A percentile compares a stretch with the other conserved stretches of the same genome.
Evolutionary conservation across 1,284 basidiomycete species (phyloP).

Genomic region (Wallemia mellicola): DNA sequence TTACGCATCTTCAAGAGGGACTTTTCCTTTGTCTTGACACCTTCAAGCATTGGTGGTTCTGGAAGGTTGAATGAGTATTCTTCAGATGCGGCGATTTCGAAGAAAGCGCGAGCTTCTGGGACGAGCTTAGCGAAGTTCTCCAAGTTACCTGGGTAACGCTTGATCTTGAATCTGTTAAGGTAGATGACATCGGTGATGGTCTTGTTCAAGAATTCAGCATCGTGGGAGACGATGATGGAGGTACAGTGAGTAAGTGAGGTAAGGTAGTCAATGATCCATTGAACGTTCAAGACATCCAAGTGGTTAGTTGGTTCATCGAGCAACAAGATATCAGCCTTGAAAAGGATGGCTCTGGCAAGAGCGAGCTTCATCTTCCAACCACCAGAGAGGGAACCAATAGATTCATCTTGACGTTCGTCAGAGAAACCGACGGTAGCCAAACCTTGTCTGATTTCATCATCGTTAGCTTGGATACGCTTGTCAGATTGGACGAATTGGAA

Average conservation of each 20-base stretch:
- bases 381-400: slow-evolving; percentile 80
- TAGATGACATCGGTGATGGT: slow-evolving; percentile 96
- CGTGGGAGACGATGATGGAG: slow-evolving; percentile 95
- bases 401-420: slow-evolving; percentile 49
- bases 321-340: slow-evolving; percentile 89
- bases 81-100: slow-evolving; percentile 72
- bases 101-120: slow-evolving; percentile 93
- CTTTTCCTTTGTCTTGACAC: slow-evolving; percentile 99
- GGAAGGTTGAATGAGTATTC: slow-evolving; percentile 94
- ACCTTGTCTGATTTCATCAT: slow-evolving; percentile 44
- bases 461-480: slow-evolving; percentile 43
- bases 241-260: slow-evolving; percentile 65
- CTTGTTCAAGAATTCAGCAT: slow-evolving; percentile 96
- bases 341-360: slow-evolving; percentile 88
- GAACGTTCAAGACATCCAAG: slow-evolving; percentile 85
- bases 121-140: slow-evolving; percentile 80
- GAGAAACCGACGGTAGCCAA: slow-evolving; percentile 74
- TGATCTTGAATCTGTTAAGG: slow-evolving; percentile 96
- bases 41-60: slow-evolving; percentile 78
- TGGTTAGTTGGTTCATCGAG: slow-evolving; percentile 97
- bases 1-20: slow-evolving; percentile 87
- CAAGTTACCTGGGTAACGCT: slow-evolving; percentile 89
- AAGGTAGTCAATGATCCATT: slow-evolving; percentile 90
- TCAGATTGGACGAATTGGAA: slow-evolving; percentile 64
- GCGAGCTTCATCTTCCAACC: slow-evolving; percentile 99